Conservation (phyloP, 306 rosid genomes). For the Gynostemma pentaphyllum region DNA sequence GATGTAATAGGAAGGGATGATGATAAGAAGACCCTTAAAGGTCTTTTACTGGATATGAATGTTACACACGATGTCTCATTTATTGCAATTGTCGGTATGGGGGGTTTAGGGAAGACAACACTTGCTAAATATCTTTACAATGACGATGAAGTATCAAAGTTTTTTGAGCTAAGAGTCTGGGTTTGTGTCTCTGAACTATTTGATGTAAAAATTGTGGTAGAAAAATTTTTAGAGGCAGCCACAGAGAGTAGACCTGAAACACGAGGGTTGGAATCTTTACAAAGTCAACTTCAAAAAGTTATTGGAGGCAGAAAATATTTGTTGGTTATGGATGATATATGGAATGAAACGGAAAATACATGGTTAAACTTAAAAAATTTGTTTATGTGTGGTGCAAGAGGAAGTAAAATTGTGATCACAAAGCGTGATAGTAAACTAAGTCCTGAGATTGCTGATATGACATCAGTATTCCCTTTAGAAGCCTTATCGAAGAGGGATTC, state of each 20-base stretch:
- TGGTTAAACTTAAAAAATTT: conserved; percentile 17
- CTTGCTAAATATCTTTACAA: conserved; percentile 33
- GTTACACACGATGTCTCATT: too few species aligned
- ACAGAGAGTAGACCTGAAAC: conserved; percentile 7
- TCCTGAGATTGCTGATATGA: conserved; percentile 17
- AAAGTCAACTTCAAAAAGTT: conserved; percentile 11
- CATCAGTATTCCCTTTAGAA: conserved; percentile 9
- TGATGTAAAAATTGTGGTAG: conserved; percentile 24
- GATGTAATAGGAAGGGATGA: too few species aligned
- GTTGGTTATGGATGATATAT: conserved; percentile 36
- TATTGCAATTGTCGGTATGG: too few species aligned
- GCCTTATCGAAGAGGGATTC: conserved; percentile 17
- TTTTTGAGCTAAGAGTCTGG: conserved; percentile 35
- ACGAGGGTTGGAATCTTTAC: conserved; percentile 24
- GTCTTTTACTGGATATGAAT: too few species aligned
- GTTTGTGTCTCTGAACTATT: conserved; percentile 34
- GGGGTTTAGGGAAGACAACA: too few species aligned
- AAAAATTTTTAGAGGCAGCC: conserved; percentile 20
- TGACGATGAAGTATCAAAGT: conserved; percentile 21
- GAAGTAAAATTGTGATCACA: conserved; percentile 26
- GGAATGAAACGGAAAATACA: conserved; percentile 25
- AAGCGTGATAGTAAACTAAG: conserved; percentile 12
- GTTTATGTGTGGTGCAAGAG: conserved; percentile 20
- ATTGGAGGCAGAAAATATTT: conserved; percentile 17
- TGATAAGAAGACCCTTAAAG: too few species aligned